Evolutionary conservation across 2,329 filamentous ascomycete genomes (phyloP).

Genomic region (Aspergillus puulaauensis): DNA sequence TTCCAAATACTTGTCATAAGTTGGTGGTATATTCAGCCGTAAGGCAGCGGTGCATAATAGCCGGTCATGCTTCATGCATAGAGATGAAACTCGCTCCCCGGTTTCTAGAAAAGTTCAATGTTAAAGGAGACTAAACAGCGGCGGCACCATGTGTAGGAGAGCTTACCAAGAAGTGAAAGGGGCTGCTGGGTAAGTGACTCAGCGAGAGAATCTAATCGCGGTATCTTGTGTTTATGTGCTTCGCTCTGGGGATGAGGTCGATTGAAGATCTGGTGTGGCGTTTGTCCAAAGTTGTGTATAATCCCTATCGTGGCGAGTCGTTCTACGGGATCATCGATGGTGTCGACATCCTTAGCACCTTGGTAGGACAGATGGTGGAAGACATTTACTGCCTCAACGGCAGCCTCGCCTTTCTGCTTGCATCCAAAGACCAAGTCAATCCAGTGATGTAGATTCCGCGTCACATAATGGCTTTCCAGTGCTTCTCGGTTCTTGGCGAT

Average conservation of each 20-base stretch:
- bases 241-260: slow-evolving; percentile 78
- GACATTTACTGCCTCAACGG: slow-evolving; percentile 87
- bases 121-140: neutral
- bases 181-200: slow-evolving; percentile 75
- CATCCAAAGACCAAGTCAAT: slow-evolving; percentile 93
- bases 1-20: slow-evolving; percentile 87
- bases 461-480: slow-evolving; percentile 89
- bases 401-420: slow-evolving; percentile 91
- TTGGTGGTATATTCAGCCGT: slow-evolving; percentile 80
- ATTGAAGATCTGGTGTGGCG: slow-evolving; percentile 89
- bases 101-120: slow-evolving; percentile 49
- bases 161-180: slow-evolving; percentile 68
- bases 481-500: slow-evolving; percentile 95
- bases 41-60: slow-evolving; percentile 82
- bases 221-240: slow-evolving; percentile 61
- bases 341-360: slow-evolving; percentile 87
- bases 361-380: slow-evolving; percentile 96
- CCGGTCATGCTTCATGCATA: slow-evolving; percentile 77
- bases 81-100: slow-evolving; percentile 74
- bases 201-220: slow-evolving; percentile 74
- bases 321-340: slow-evolving; percentile 84
- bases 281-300: slow-evolving; percentile 98
- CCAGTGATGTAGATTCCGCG: slow-evolving; percentile 85
- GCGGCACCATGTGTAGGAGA: neutral
- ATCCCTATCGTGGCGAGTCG: slow-evolving; percentile 87